phyloP scores from a whole-genome alignment of 2,329 filamentous ascomycete species.

The Thermoascus crustaceus region DNA sequence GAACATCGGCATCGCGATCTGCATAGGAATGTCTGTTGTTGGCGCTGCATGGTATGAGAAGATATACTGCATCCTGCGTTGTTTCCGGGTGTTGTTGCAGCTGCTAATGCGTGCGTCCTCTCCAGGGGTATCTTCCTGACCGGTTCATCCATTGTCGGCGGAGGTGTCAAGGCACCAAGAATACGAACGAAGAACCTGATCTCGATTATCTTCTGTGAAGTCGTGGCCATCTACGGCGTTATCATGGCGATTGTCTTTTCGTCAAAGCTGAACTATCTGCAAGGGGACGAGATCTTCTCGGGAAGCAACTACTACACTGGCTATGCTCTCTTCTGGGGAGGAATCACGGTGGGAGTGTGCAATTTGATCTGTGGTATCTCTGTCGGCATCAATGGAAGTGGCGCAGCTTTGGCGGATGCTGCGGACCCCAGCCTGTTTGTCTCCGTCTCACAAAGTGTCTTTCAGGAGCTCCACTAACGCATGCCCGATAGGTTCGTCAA shows the following conservation, averaged over 20 bases:
- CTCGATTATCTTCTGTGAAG: conserved; percentile 99
- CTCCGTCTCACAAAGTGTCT: not conserved
- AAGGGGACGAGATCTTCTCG: conserved; percentile 59
- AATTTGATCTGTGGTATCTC: conserved; percentile 94
- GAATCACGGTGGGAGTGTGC: conserved; percentile 87
- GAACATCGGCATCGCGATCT: conserved; percentile 79
- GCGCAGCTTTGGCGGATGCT: conserved; percentile 91
- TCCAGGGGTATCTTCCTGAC: conserved; percentile 97
- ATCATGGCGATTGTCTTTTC: conserved; percentile 99
- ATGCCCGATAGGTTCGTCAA: conserved; percentile 71
- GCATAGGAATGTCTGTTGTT: conserved; percentile 91
- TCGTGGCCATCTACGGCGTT: conserved; percentile 98
- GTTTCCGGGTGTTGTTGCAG: too few species aligned
- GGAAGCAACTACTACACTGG: conserved; percentile 85
- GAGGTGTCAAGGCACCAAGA: conserved; percentile 89
- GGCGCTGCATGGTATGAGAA: conserved; percentile 83
- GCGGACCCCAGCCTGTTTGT: conserved; percentile 81
- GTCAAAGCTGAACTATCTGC: conserved; percentile 65
- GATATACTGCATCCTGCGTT: too few species aligned
- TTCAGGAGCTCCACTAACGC: conserved; percentile 4
- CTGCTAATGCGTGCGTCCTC: too few species aligned
- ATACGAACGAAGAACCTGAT: conserved; percentile 99
- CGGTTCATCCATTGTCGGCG: conserved; percentile 92
- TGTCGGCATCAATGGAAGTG: conserved; percentile 96
- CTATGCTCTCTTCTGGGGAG: conserved; percentile 92